Evolutionary conservation across 2,329 filamentous ascomycete genomes (phyloP).

Genomic region (Cladosporium sp.): DNA sequence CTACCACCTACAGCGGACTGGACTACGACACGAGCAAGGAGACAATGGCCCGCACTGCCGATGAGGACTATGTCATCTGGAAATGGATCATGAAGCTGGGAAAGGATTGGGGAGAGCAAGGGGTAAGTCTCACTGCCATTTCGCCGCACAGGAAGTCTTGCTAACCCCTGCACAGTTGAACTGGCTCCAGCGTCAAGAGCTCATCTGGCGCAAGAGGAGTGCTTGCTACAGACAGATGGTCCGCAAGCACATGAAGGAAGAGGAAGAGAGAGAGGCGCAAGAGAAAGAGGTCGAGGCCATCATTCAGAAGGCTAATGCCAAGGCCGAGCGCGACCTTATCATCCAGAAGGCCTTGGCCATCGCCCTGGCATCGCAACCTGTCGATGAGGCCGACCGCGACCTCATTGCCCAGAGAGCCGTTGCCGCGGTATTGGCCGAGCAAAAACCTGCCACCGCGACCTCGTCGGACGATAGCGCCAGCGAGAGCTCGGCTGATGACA

Average conservation of each 20-base stretch:
- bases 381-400: not conserved
- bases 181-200: not conserved
- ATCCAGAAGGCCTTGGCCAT: not conserved
- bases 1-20: not conserved
- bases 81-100: conserved; percentile 6
- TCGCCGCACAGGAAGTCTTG: not conserved
- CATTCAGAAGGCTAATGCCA: not conserved
- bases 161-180: not conserved
- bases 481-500: not conserved
- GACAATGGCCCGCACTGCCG: not conserved
- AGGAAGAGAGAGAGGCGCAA: not conserved
- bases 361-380: not conserved
- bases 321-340: not conserved
- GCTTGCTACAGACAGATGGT: not conserved
- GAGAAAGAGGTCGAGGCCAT: not conserved
- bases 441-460: not conserved
- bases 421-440: not conserved
- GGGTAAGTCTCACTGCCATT: not conserved
- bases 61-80: conserved; percentile 4
- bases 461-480: not conserved
- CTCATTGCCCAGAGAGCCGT: not conserved
- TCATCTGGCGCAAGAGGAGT: conserved; percentile 3
- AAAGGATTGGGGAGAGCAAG: not conserved
- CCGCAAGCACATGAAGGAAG: not conserved
- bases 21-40: conserved; percentile 2